phyloP scores from a whole-genome alignment of 2,329 filamentous ascomycete genomes.

The Didymella exigua region DNA sequence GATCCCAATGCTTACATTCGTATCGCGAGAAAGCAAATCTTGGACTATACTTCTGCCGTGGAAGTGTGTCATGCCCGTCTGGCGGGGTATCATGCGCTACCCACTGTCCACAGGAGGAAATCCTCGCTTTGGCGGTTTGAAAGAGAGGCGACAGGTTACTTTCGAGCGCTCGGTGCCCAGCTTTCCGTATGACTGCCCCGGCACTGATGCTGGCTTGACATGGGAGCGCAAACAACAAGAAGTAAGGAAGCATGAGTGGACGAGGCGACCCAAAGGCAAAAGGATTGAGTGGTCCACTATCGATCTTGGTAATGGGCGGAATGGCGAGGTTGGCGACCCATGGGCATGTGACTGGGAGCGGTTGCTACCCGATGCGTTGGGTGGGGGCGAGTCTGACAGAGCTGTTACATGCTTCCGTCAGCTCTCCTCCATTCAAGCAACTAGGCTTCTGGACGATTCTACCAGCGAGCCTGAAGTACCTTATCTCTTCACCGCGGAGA shows the following conservation, averaged over 20 bases:
- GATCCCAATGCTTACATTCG: constrained; percentile 77
- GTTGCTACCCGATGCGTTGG: constrained; percentile 54
- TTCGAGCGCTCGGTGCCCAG: constrained; percentile 80
- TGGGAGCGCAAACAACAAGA: constrained; percentile 75
- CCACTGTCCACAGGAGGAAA: constrained; percentile 80
- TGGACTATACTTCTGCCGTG: constrained; percentile 90
- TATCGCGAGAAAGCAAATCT: constrained; percentile 61
- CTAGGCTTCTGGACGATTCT: constrained; percentile 11
- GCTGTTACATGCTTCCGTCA: constrained; percentile 33
- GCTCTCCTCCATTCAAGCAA: constrained; percentile 40
- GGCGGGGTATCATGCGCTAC: constrained; percentile 84
- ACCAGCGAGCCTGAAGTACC: constrained; percentile 11
- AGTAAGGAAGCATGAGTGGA: constrained; percentile 69
- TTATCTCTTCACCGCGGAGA: constrained; percentile 63
- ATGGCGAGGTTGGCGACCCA: constrained; percentile 81
- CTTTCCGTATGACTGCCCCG: constrained; percentile 86
- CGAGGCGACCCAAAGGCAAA: constrained; percentile 79
- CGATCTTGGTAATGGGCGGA: constrained; percentile 72
- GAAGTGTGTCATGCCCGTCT: constrained; percentile 84
- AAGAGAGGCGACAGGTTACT: constrained; percentile 77
- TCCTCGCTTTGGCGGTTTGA: constrained; percentile 79
- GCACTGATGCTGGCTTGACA: constrained; percentile 75
- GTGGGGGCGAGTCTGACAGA: constrained; percentile 9
- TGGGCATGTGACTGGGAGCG: constrained; percentile 84
- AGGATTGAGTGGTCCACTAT: constrained; percentile 75